These are phyloP conservation scores for Bolboschoenus planiculmis DNA, from an alignment of 176 grass and related monocot genomes.

Conservation along the genomic window DNA sequence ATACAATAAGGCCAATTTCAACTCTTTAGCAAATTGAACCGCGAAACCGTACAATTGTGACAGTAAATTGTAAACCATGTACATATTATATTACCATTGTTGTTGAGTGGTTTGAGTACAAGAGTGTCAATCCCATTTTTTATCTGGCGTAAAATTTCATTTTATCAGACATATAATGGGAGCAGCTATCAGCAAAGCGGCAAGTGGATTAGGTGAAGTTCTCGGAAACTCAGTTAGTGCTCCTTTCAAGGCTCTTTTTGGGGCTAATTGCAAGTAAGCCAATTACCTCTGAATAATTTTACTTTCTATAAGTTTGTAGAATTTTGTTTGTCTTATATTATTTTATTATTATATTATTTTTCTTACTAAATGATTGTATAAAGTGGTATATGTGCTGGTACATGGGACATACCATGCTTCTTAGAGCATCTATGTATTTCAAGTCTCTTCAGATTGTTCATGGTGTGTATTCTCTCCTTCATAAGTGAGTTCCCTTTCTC, in stretches of 20 bases:
- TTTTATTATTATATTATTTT: neutral
- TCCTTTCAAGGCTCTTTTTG: slow-evolving; percentile 17
- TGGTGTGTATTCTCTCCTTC: slow-evolving; percentile 26
- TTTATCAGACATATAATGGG: neutral
- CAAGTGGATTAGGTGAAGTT: neutral
- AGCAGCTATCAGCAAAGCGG: neutral
- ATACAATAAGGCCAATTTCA: neutral
- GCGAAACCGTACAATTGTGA: neutral
- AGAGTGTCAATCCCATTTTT: neutral
- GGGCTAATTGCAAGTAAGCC: slow-evolving; percentile 19
- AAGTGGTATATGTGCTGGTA: slow-evolving; percentile 48
- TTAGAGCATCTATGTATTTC: slow-evolving; percentile 46
- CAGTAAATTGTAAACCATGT: neutral
- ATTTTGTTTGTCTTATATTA: neutral
- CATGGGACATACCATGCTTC: slow-evolving; percentile 56
- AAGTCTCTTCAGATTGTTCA: slow-evolving; percentile 37
- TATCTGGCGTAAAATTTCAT: neutral
- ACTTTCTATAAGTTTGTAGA: neutral
- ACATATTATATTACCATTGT: neutral
- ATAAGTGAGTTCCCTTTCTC: slow-evolving; percentile 21
- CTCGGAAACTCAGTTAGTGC: slow-evolving; percentile 3
- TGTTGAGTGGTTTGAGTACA: neutral
- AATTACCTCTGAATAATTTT: neutral
- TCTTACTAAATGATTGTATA: neutral
- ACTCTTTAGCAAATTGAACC: neutral